These are phyloP conservation scores for Cladosporium cucumerinum DNA, from an alignment of 2,329 filamentous ascomycete genomes.

Conservation along the genomic window DNA sequence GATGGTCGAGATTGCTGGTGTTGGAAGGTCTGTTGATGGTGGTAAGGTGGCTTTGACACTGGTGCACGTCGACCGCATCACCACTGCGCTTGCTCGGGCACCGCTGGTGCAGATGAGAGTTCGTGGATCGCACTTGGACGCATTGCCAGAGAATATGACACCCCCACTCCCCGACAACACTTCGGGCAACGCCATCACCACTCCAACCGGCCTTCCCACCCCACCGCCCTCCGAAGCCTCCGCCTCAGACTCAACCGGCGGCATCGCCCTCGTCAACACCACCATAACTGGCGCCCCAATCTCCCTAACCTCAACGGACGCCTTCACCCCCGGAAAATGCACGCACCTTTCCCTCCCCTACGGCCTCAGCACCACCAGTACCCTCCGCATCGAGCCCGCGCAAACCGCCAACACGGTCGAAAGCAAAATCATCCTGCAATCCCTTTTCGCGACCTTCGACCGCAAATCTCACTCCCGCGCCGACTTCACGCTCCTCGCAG, in stretches of 20 bases:
- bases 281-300: slow-evolving; percentile 24
- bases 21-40: slow-evolving; percentile 11
- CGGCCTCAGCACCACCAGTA: slow-evolving; percentile 27
- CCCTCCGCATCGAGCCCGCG: slow-evolving; percentile 27
- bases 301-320: slow-evolving; percentile 25
- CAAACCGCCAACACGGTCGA: slow-evolving; percentile 16
- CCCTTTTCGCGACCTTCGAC: slow-evolving; percentile 28
- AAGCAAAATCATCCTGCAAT: slow-evolving; percentile 27
- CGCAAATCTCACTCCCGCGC: slow-evolving; percentile 26
- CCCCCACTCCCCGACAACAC: not conserved
- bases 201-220: slow-evolving; percentile 10
- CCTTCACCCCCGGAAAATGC: slow-evolving; percentile 26
- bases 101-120: slow-evolving; percentile 6
- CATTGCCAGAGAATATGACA: slow-evolving; percentile 3
- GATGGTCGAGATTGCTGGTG: slow-evolving; percentile 19
- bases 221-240: slow-evolving; percentile 18
- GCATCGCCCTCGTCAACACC: slow-evolving; percentile 29
- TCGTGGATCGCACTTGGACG: not conserved
- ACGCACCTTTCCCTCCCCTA: slow-evolving; percentile 30
- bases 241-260: slow-evolving; percentile 18
- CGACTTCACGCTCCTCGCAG: slow-evolving; percentile 26
- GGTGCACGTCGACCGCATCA: slow-evolving; percentile 1
- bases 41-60: slow-evolving; percentile 18
- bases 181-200: not conserved
- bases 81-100: not conserved